phyloP scores from a whole-genome alignment of 2,329 filamentous ascomycete species.

The Neonectria magnoliae region DNA sequence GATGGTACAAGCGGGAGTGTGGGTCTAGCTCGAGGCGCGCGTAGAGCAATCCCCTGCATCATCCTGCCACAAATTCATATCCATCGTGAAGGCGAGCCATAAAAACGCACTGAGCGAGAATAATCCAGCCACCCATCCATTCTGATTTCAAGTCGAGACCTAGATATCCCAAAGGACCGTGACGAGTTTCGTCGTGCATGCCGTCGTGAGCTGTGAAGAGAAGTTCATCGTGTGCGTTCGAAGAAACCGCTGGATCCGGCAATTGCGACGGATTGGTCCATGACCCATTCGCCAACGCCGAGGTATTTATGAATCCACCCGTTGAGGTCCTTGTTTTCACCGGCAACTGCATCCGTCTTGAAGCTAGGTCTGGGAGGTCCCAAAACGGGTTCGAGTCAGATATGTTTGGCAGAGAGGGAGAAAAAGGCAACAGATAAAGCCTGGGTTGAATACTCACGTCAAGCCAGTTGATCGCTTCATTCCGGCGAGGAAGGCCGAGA shows the following conservation, averaged over 20 bases:
- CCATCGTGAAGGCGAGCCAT: slow-evolving; percentile 12
- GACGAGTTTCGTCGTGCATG: neutral
- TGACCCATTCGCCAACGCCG: slow-evolving; percentile 94
- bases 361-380: slow-evolving; percentile 74
- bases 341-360: slow-evolving; percentile 82
- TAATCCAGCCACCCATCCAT: slow-evolving; percentile 4
- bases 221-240: slow-evolving; percentile 79
- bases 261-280: slow-evolving; percentile 96
- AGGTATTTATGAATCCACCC: slow-evolving; percentile 95
- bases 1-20: slow-evolving; percentile 4
- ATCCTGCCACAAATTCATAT: neutral
- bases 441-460: slow-evolving; percentile 75
- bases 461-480: slow-evolving; percentile 97
- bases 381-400: slow-evolving; percentile 47
- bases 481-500: slow-evolving; percentile 95
- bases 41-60: slow-evolving; percentile 5
- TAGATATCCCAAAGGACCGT: neutral
- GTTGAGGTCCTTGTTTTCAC: slow-evolving; percentile 82
- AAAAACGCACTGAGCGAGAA: slow-evolving; percentile 5
- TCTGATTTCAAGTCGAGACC: slow-evolving; percentile 6
- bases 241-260: slow-evolving; percentile 91
- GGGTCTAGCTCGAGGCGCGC: slow-evolving; percentile 3
- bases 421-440: neutral
- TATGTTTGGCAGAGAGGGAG: slow-evolving; percentile 1
- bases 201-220: neutral